phyloP scores from a whole-genome alignment of 768 basidiomycete genomes.

The Boletus fagicola region DNA sequence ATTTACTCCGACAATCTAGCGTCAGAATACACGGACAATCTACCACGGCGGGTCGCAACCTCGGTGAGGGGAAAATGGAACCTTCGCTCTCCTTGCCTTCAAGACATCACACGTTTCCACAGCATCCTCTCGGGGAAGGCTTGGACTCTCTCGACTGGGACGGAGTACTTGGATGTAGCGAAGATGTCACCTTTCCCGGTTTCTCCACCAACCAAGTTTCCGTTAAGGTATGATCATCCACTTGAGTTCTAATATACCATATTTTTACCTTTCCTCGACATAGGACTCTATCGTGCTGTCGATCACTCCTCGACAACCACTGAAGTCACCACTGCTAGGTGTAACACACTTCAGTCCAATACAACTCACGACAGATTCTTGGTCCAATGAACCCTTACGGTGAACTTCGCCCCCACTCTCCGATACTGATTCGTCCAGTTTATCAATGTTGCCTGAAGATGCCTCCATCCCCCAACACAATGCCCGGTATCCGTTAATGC shows the following conservation, averaged over 20 bases:
- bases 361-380: slow-evolving; percentile 59
- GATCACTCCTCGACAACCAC: slow-evolving; percentile 42
- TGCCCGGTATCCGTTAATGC: background rate
- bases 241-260: background rate
- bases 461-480: background rate
- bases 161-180: slow-evolving; percentile 44
- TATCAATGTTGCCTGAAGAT: background rate
- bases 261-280: background rate
- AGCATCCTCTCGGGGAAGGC: slow-evolving; percentile 20
- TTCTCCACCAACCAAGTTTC: slow-evolving; percentile 46
- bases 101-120: slow-evolving; percentile 3
- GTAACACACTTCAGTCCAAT: slow-evolving; percentile 50
- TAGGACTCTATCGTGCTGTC: slow-evolving; percentile 60
- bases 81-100: slow-evolving; percentile 41
- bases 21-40: slow-evolving; percentile 32
- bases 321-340: slow-evolving; percentile 36
- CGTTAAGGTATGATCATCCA: slow-evolving; percentile 44
- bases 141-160: slow-evolving; percentile 59
- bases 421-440: background rate
- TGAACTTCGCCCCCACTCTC: background rate
- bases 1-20: slow-evolving; percentile 49
- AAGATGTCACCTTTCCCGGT: slow-evolving; percentile 42
- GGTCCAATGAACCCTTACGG: slow-evolving; percentile 21
- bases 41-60: slow-evolving; percentile 13
- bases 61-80: slow-evolving; percentile 51